Base-by-base conservation (phyloP, 257 asterid species). In the Cynanchum wilfordii region DNA sequence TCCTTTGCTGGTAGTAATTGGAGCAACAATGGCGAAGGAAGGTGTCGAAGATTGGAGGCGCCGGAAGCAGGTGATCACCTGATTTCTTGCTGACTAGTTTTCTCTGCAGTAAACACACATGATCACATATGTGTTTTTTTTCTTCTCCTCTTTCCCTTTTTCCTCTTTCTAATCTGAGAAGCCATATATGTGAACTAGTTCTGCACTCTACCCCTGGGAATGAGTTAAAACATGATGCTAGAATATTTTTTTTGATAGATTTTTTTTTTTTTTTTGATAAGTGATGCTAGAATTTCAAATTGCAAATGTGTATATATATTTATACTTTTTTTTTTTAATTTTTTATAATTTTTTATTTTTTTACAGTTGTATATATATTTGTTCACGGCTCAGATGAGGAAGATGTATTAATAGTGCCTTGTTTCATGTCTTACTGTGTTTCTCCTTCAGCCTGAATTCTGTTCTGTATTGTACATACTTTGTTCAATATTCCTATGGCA, bases 21-120 rank as follows among this genome's bases (percentile, higher is more conserved):
- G 99, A 42, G 98, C 90, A 0, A 94, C 99, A 3, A 89, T 94
- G 96, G 91, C 87, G 25, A 94, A 94, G 82, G 98, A 94, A 76
- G 99, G 90, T 0, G 71, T 91, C 12, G 99, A 94, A 78, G 99
- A 94, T 80, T 94, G 97, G 99, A 90, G 93, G 84, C 96, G 99
- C 20, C 72, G 81, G 84, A 89, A 81, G 77, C 99, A 89, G 97
- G 99, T 91, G 36, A 42, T 64, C 29, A 19, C 25, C 19, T 11
- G 62, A 11, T 60, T 38, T 36, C 44, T 62, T 51, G 6, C 8
- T 16, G 5, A 30, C 24, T 13, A 55, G 69, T 56, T 25, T 10
- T 47, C 30, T 30, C 55, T 29, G 4, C n/a, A 2, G 15, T 15
- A 30, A 20, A 62, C 24, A 60, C 19, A 62, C 24, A 33, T 8